These are phyloP conservation scores for Actinidia polygama DNA, from an alignment of 179 eudicot species.

Conservation along the genomic window DNA sequence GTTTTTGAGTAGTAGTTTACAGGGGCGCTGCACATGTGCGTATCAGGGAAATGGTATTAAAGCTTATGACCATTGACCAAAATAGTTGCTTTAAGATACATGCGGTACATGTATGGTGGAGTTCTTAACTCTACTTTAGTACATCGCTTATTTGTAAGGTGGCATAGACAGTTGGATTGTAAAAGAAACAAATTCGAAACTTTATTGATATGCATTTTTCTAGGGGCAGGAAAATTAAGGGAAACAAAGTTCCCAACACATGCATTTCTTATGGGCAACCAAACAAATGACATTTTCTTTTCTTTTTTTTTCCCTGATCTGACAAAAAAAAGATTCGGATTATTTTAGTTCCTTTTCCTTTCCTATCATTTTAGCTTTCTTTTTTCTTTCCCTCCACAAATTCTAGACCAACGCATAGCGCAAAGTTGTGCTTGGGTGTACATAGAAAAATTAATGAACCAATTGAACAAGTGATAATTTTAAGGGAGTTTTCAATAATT, in stretches of 20 bases:
- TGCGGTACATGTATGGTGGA: not conserved
- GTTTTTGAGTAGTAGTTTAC: not conserved
- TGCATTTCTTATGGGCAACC: not conserved
- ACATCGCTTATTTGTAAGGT: not conserved
- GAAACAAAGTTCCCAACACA: too few relatives aligned
- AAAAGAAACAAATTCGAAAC: too few relatives aligned
- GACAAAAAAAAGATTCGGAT: not conserved
- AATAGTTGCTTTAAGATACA: not conserved
- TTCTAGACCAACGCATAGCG: not conserved
- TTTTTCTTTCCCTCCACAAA: too few relatives aligned
- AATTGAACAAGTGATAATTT: not conserved
- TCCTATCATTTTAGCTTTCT: not conserved
- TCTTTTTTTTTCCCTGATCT: not conserved
- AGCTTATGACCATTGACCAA: not conserved
- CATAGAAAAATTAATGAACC: too few relatives aligned
- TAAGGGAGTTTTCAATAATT: too few relatives aligned
- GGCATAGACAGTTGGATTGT: not conserved
- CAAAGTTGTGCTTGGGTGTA: not conserved
- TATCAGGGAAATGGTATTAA: not conserved
- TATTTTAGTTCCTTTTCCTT: not conserved
- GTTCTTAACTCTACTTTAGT: not conserved
- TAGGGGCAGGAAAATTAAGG: not conserved
- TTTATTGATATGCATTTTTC: too few relatives aligned
- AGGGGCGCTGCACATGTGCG: not conserved
- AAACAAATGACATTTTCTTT: not conserved